phyloP scores from a whole-genome alignment of 2,329 filamentous ascomycete species.

The Ophiostoma populinum region DNA sequence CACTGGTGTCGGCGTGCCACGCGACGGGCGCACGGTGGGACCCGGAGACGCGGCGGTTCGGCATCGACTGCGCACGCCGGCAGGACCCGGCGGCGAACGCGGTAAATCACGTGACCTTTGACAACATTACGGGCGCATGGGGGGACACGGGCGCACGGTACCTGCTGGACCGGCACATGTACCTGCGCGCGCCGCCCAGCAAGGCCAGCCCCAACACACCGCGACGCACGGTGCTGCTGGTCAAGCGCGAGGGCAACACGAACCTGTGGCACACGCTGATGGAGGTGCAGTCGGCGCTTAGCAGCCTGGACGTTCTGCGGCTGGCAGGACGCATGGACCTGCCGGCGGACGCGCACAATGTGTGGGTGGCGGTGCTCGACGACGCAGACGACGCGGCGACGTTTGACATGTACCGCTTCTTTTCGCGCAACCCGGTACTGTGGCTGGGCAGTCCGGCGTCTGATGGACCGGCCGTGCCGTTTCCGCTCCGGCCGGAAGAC shows the following conservation, averaged over 20 bases:
- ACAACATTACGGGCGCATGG: constrained; percentile 4
- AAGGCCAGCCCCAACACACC: neutral
- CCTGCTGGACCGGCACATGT: too few relatives aligned
- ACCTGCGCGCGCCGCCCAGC: too few relatives aligned
- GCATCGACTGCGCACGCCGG: constrained; percentile 5
- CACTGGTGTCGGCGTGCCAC: constrained; percentile 9
- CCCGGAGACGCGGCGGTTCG: neutral
- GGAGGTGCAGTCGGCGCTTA: constrained; percentile 9
- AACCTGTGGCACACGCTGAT: constrained; percentile 11
- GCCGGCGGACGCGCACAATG: too few relatives aligned
- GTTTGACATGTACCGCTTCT: constrained; percentile 21
- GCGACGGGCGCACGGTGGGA: neutral
- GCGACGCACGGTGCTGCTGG: constrained; percentile 4
- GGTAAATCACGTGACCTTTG: constrained; percentile 5
- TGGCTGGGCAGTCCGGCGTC: too few relatives aligned
- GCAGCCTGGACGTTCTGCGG: constrained; percentile 10
- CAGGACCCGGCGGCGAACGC: constrained; percentile 1
- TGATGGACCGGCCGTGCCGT: too few relatives aligned
- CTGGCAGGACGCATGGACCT: too few relatives aligned
- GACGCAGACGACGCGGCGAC: constrained; percentile 21
- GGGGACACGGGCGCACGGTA: constrained; percentile 9
- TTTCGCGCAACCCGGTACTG: constrained; percentile 17
- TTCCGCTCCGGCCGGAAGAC: constrained; percentile 15
- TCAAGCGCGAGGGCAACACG: constrained; percentile 8
- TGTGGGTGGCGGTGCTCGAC: constrained; percentile 18